A percentile compares a stretch with the other conserved stretches of the same genome.
These are phyloP conservation scores for Rhynchospora breviuscula DNA, from an alignment of 176 grass and related monocot genomes.

Conservation along the genomic window DNA sequence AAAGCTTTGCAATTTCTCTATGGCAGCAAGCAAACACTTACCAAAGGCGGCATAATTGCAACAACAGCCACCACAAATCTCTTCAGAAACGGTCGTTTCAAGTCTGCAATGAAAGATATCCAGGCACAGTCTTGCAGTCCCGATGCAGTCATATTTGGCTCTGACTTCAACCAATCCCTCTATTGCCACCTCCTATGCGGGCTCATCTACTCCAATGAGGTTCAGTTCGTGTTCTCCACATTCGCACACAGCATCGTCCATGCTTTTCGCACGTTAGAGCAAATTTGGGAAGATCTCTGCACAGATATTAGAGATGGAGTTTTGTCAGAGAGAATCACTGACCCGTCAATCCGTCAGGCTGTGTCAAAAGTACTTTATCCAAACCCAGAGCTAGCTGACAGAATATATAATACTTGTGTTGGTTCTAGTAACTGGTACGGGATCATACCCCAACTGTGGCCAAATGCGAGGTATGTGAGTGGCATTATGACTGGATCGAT, in stretches of 20 bases:
- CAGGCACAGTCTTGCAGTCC: constrained; percentile 67
- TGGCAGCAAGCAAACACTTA: constrained; percentile 67
- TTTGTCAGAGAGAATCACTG: constrained; percentile 59
- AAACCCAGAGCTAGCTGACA: constrained; percentile 66
- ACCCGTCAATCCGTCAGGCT: constrained; percentile 58
- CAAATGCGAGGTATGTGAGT: constrained; percentile 83
- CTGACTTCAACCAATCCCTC: constrained; percentile 71
- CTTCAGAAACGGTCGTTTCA: constrained; percentile 55
- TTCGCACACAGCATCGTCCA: constrained; percentile 91
- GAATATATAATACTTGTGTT: constrained; percentile 49
- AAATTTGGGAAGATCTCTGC: constrained; percentile 78
- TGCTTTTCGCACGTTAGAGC: constrained; percentile 74
- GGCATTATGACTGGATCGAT: constrained; percentile 99
- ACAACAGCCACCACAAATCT: constrained; percentile 86
- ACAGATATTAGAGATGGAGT: constrained; percentile 75
- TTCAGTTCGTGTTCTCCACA: constrained; percentile 60
- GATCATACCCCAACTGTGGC: constrained; percentile 82
- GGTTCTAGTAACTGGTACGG: constrained; percentile 89
- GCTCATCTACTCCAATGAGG: constrained; percentile 68
- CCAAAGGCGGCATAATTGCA: constrained; percentile 69
- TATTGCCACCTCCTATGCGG: constrained; percentile 97
- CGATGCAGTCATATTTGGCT: constrained; percentile 72
- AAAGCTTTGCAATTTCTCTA: constrained; percentile 94
- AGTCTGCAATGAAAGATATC: constrained; percentile 70
- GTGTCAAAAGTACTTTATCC: constrained; percentile 74